phyloP scores from a whole-genome alignment of 495 filamentous ascomycete species.

The Tuber melanosporum region DNA sequence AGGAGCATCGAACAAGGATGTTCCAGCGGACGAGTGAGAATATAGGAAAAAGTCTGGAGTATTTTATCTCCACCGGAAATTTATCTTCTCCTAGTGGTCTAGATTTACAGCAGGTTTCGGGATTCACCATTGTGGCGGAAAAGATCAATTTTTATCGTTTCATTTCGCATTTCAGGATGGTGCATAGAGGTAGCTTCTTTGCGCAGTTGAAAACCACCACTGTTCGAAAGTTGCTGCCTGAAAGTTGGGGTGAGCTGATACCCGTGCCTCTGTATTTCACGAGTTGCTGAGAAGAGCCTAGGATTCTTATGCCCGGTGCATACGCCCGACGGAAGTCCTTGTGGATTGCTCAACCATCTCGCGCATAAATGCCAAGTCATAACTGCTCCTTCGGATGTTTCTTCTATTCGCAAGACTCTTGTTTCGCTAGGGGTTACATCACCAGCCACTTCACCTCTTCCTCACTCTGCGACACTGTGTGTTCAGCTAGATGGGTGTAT shows the following conservation, averaged over 20 bases:
- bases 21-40: constrained; percentile 79
- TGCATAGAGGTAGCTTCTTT: constrained; percentile 97
- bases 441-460: constrained; percentile 61
- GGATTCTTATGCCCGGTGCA: constrained; percentile 92
- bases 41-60: constrained; percentile 75
- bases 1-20: constrained; percentile 70
- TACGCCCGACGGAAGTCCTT: constrained; percentile 91
- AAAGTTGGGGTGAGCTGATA: constrained; percentile 70
- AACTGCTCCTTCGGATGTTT: constrained; percentile 62
- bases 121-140: constrained; percentile 93
- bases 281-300: constrained; percentile 10
- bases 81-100: constrained; percentile 81
- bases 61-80: constrained; percentile 95
- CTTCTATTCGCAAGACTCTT: constrained; percentile 62
- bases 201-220: constrained; percentile 95
- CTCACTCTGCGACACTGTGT: constrained; percentile 69
- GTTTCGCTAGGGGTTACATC: constrained; percentile 66
- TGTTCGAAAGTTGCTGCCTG: constrained; percentile 86
- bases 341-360: constrained; percentile 90
- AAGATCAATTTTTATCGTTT: constrained; percentile 99
- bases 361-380: constrained; percentile 90
- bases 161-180: constrained; percentile 98
- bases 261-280: not conserved
- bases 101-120: constrained; percentile 87
- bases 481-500: constrained; percentile 86